A percentile compares a stretch with the other conserved stretches of the same genome.
Conservation (phyloP, 768 basidiomycete genomes). For the Pleurotus sapidus region DNA sequence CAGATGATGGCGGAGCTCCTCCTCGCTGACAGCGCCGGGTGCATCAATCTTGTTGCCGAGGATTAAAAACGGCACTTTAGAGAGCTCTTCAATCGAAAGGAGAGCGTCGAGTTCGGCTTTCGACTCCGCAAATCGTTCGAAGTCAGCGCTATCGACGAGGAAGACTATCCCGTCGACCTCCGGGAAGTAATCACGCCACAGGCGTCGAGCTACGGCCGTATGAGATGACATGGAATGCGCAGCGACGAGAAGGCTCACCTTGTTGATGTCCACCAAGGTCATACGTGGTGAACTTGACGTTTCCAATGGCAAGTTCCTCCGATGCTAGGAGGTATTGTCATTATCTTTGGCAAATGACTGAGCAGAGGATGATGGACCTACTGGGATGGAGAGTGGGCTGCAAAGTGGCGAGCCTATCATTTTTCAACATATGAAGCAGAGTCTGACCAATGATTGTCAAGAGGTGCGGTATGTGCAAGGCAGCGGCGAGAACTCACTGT, state of each 20-base stretch:
- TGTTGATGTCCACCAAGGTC: constrained; percentile 98
- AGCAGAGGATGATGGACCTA: constrained; percentile 32
- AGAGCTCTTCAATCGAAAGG: constrained; percentile 91
- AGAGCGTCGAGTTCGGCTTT: constrained; percentile 97
- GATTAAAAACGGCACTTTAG: constrained; percentile 96
- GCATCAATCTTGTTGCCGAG: constrained; percentile 99
- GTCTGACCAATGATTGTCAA: constrained; percentile 50
- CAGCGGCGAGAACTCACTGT: constrained; percentile 55
- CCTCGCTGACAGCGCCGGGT: constrained; percentile 95
- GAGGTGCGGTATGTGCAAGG: not conserved
- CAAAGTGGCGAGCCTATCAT: constrained; percentile 93
- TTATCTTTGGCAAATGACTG: constrained; percentile 9
- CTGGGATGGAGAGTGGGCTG: constrained; percentile 99
- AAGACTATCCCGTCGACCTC: constrained; percentile 99
- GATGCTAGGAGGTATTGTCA: constrained; percentile 59
- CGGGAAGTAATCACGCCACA: constrained; percentile 99
- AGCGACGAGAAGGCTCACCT: constrained; percentile 43
- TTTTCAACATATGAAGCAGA: constrained; percentile 98
- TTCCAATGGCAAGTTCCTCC: constrained; percentile 97
- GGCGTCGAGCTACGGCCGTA: constrained; percentile 70
- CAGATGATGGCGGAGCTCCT: constrained; percentile 92
- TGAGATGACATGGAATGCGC: not conserved
- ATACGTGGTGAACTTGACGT: constrained; percentile 98
- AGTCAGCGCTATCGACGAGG: constrained; percentile 96
- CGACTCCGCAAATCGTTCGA: constrained; percentile 93